phyloP scores from a whole-genome alignment of 345 rosid genomes.

The Lepidium didymum region DNA sequence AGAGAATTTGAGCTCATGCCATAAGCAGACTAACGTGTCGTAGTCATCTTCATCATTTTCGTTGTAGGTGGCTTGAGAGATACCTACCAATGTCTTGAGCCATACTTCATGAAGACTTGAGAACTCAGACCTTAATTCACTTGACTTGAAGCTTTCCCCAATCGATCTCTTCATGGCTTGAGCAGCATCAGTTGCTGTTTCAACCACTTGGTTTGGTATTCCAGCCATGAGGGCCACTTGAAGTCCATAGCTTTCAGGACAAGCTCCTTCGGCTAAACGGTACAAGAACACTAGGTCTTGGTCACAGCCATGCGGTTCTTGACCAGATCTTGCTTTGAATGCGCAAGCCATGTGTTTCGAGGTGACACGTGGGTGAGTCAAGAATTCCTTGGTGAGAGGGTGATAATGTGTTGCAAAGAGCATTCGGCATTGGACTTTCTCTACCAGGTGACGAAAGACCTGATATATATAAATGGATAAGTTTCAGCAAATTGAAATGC shows the following conservation, averaged over 20 bases:
- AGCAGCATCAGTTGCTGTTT: conserved; percentile 54
- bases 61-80: conserved; percentile 23
- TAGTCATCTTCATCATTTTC: conserved; percentile 44
- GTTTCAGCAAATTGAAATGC: neutral
- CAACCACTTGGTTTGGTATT: conserved; percentile 67
- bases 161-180: conserved; percentile 55
- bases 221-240: conserved; percentile 94
- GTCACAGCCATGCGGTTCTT: conserved; percentile 24
- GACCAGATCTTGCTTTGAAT: conserved; percentile 33
- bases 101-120: conserved; percentile 93
- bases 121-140: conserved; percentile 75
- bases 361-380: conserved; percentile 72
- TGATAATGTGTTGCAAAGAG: conserved; percentile 95
- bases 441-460: conserved; percentile 94
- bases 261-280: conserved; percentile 70
- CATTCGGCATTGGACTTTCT: conserved; percentile 76
- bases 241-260: conserved; percentile 89
- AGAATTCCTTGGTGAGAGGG: conserved; percentile 86
- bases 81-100: conserved; percentile 47
- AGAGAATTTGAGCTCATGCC: conserved; percentile 67
- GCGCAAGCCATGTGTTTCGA: conserved; percentile 92
- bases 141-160: conserved; percentile 62
- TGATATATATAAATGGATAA: neutral
- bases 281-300: conserved; percentile 69
- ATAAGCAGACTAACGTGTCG: conserved; percentile 67